Conservation (phyloP, 192 early-diverging fungal species). For the Lobosporangium transversale region DNA sequence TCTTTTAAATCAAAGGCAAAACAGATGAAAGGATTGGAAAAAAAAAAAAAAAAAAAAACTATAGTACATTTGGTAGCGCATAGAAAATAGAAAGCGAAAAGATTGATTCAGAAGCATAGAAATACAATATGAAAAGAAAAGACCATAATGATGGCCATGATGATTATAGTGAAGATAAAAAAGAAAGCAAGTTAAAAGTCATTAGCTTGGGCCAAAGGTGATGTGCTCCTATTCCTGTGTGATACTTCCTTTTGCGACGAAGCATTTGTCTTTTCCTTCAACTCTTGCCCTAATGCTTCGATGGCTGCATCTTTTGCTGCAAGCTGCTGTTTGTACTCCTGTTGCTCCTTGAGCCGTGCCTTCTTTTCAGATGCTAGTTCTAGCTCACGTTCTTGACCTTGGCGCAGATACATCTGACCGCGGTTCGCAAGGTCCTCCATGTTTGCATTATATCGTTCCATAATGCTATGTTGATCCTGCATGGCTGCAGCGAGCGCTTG, state of each 20-base stretch:
- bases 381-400: conserved; percentile 11
- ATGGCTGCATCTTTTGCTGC: not conserved
- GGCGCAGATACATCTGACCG: conserved; percentile 8
- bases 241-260: too few species aligned
- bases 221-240: too few species aligned
- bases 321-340: not conserved
- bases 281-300: not conserved
- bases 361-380: not conserved
- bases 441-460: conserved; percentile 2
- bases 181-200: not conserved
- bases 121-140: not conserved
- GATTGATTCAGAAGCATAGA: too few species aligned
- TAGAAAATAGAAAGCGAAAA: too few species aligned
- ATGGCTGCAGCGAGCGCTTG: conserved; percentile 3
- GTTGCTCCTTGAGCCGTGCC: not conserved
- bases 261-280: not conserved
- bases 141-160: not conserved
- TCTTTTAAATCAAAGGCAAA: too few species aligned
- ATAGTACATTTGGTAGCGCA: too few species aligned
- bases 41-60: too few species aligned
- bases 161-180: not conserved
- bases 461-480: conserved; percentile 8
- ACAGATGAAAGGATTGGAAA: too few species aligned
- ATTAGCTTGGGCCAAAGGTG: too few species aligned
- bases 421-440: conserved; percentile 9